Base-by-base conservation (phyloP, 345 rosid genomes). In the Noccaea bulbosa region DNA sequence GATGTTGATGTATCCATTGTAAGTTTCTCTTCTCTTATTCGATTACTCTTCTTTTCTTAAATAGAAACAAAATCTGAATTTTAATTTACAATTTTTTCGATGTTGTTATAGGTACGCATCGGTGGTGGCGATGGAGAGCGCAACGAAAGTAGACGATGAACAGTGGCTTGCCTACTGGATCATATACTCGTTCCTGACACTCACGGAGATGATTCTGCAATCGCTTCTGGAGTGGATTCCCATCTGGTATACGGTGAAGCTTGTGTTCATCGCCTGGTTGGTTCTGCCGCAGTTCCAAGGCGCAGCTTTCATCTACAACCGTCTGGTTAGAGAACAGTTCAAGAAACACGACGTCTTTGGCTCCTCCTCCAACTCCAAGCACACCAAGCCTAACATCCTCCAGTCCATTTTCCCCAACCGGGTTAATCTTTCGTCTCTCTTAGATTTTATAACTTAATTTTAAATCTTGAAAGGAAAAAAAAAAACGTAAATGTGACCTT, bases 81-180 rank as follows among this genome's bases (percentile, higher is more conserved):
- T 34, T n/a, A n/a, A n/a, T n/a, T n/a, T n/a, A n/a, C n/a, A n/a
- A n/a, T n/a, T n/a, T n/a, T n/a, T n/a, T n/a, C n/a, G n/a, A n/a
- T n/a, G n/a, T 9, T 3, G 2, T 16, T 16, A 11, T 40, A 62
- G 97, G 77, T 89, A 87, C 54, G 96, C 96, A 11, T 89, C 97
- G 1, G 88, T 91, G 45, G 45, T 86, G 24, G 93, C 97, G 35
- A 87, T 91, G 77, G 97, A 91, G 78, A 89, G 83, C 46, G 17
- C 88, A 9, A 62, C 87, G 1, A 87, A 77, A 77, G 81, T 65
- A 33, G 96, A 89, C 49, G 92, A 91, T 61, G 83, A 91, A 73
- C 97, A 91, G 82, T 91, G 97, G 97, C 96, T 91, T 38, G 96
- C 97, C 35, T 91, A 91, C 69, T 91, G 97, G 97, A 89, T 91